Conservation (phyloP, 139 green algal genomes). For the Dunaliella sp. region DNA sequence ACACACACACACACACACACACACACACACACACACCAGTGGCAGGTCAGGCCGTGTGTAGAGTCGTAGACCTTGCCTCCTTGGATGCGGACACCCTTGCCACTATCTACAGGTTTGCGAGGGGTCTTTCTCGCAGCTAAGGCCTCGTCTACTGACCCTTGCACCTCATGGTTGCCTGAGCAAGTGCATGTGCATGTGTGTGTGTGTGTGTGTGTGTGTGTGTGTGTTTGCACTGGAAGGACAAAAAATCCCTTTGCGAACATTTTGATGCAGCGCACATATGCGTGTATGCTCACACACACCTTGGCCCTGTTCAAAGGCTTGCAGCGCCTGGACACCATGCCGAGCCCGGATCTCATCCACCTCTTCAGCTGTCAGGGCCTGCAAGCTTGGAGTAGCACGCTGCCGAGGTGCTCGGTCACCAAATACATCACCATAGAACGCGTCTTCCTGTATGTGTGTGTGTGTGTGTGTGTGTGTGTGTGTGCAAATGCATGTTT, state of each 20-base stretch:
- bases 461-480: neutral
- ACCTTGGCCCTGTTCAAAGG: neutral
- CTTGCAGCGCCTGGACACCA: neutral
- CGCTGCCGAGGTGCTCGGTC: neutral
- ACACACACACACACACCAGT: conserved; percentile 82
- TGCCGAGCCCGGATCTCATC: neutral
- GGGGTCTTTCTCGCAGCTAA: neutral
- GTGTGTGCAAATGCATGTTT: neutral
- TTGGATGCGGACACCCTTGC: conserved; percentile 64
- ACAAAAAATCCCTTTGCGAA: too few species aligned
- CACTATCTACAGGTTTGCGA: conserved; percentile 53
- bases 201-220: too few species aligned
- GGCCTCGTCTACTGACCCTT: neutral
- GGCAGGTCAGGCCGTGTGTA: conserved; percentile 72
- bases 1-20: too few species aligned
- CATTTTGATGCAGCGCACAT: too few species aligned
- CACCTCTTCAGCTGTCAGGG: neutral
- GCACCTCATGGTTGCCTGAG: neutral
- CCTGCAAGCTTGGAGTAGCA: neutral
- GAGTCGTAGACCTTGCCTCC: conserved; percentile 75
- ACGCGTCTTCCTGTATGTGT: neutral
- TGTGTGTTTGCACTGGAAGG: too few species aligned
- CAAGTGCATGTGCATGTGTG: too few species aligned
- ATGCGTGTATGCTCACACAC: neutral
- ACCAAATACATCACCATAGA: neutral